Percentiles rank a stretch among this genome's conserved stretches.
These are phyloP conservation scores for Trifolium subterraneum DNA, from an alignment of 306 rosid genomes.

Conservation along the genomic window DNA sequence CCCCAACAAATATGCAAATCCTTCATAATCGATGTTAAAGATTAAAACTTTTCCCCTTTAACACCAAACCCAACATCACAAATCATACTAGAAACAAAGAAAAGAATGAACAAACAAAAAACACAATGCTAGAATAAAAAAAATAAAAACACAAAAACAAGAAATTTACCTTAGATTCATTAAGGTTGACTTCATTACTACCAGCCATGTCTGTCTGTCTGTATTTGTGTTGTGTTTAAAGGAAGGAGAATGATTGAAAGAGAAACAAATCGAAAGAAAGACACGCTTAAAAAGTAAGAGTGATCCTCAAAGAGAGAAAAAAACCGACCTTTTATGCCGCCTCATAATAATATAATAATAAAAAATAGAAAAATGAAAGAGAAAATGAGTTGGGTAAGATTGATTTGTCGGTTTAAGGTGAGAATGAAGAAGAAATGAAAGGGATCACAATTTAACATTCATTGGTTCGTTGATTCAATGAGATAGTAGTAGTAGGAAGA, in stretches of 20 bases:
- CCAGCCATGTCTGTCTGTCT: slow-evolving; percentile 64
- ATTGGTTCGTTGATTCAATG: neutral
- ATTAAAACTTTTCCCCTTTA: slow-evolving; percentile 42
- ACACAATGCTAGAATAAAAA: neutral
- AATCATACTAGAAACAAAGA: neutral
- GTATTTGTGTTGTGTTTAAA: neutral
- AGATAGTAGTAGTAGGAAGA: neutral
- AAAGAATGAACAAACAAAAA: slow-evolving; percentile 9
- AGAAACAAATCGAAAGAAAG: slow-evolving; percentile 36
- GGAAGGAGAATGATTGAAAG: slow-evolving; percentile 21
- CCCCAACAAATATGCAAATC: slow-evolving; percentile 31
- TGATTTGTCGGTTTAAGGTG: slow-evolving; percentile 63
- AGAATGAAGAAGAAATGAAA: slow-evolving; percentile 39
- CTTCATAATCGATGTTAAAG: slow-evolving; percentile 37
- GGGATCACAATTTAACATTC: no score
- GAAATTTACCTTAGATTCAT: slow-evolving; percentile 71
- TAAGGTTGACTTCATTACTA: slow-evolving; percentile 74
- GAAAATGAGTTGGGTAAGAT: slow-evolving; percentile 1
- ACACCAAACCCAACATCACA: slow-evolving; percentile 21
- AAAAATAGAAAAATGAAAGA: neutral
- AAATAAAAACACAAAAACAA: neutral
- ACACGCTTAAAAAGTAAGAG: slow-evolving; percentile 43
- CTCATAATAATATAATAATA: slow-evolving; percentile 36
- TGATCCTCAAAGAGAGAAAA: slow-evolving; percentile 38
- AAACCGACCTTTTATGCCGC: slow-evolving; percentile 32